These are phyloP conservation scores for Isabelozyma pseudorhagii DNA, from an alignment of 805 yeast species.

Conservation along the genomic window DNA sequence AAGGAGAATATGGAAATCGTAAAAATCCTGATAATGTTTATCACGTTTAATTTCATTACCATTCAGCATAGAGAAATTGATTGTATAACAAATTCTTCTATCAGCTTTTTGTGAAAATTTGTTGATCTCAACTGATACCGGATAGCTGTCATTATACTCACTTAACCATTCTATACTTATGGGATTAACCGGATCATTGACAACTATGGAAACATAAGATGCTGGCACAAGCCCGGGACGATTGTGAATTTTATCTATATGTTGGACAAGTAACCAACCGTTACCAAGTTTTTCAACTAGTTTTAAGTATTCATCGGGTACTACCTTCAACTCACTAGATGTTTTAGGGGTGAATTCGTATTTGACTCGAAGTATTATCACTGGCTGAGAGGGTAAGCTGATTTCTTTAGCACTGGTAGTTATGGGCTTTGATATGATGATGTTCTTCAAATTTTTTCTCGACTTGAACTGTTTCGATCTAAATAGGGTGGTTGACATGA, in stretches of 20 bases:
- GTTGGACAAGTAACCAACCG: constrained; percentile 38
- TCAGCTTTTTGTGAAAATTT: constrained; percentile 23
- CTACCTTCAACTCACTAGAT: constrained; percentile 23
- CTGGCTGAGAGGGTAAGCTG: constrained; percentile 7
- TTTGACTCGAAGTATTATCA: constrained; percentile 25
- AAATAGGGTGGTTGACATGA: constrained; percentile 22
- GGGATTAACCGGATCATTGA: constrained; percentile 35
- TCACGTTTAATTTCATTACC: constrained; percentile 19
- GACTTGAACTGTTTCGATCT: constrained; percentile 20
- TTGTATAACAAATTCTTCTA: constrained; percentile 31
- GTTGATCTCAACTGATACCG: constrained; percentile 15
- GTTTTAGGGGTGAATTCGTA: constrained; percentile 29
- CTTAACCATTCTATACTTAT: constrained; percentile 30
- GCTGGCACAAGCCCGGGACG: constrained; percentile 35
- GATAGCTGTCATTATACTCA: constrained; percentile 7
- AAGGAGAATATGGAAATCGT: constrained; percentile 24
- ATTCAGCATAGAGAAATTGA: constrained; percentile 19
- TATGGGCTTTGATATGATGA: constrained; percentile 24
- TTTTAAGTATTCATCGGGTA: constrained; percentile 25
- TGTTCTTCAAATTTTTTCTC: constrained; percentile 21
- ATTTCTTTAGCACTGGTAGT: background rate
- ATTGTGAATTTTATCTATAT: constrained; percentile 15
- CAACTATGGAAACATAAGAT: constrained; percentile 34
- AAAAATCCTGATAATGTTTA: constrained; percentile 36
- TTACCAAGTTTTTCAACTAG: constrained; percentile 34